Percentiles rank a stretch among this genome's conserved stretches.
These are phyloP conservation scores for Botrytis deweyae DNA, from an alignment of 2,329 filamentous ascomycete genomes.

Conservation along the genomic window DNA sequence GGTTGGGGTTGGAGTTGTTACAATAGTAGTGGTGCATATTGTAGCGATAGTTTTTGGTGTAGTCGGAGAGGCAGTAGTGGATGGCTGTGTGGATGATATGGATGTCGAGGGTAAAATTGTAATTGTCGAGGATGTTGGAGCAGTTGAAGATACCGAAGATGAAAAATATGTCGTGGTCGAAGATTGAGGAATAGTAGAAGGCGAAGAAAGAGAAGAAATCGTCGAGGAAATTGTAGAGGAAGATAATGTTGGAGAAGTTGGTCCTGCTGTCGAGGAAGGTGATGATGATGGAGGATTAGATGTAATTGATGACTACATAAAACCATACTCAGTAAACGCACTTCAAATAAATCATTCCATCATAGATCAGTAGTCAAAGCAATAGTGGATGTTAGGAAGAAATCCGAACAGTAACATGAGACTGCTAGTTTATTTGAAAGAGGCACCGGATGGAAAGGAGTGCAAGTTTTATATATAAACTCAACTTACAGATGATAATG, in stretches of 20 bases:
- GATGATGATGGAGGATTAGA: background rate
- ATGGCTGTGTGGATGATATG: slow-evolving; percentile 16
- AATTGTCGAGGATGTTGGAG: background rate
- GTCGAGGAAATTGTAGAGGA: slow-evolving; percentile 15
- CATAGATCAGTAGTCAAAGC: background rate
- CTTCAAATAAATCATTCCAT: background rate
- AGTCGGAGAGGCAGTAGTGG: slow-evolving; percentile 23
- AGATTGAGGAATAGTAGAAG: slow-evolving; percentile 2
- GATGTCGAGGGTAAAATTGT: background rate
- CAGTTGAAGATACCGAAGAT: background rate
- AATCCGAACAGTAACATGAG: accelerated
- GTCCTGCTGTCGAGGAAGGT: background rate
- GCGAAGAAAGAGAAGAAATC: background rate
- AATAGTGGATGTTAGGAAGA: background rate
- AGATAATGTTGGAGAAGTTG: slow-evolving; percentile 14
- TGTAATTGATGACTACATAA: background rate
- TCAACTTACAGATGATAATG: background rate
- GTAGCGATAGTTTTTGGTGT: slow-evolving; percentile 27
- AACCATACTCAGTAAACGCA: background rate
- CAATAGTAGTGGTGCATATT: slow-evolving; percentile 50
- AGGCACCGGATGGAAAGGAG: accelerated
- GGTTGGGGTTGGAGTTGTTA: slow-evolving; percentile 42
- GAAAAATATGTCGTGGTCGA: slow-evolving; percentile 12
- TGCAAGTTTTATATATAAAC: background rate
- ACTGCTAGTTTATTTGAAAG: accelerated